Conservation (phyloP, 2,329 filamentous ascomycete species). For the Penicillium sp. region DNA sequence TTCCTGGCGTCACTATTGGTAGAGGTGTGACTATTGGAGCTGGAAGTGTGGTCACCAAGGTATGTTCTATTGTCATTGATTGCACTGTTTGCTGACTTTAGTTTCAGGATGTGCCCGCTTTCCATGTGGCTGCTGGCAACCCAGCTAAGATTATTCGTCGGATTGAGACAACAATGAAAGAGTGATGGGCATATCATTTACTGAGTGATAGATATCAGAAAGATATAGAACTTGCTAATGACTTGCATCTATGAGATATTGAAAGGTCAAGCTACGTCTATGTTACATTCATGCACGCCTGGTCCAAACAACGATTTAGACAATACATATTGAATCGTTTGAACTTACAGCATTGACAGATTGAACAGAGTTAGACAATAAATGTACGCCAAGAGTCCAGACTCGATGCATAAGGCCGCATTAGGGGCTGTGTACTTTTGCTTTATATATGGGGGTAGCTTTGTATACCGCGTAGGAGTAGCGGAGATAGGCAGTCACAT, state of each 20-base stretch:
- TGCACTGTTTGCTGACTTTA: neutral
- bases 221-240: neutral
- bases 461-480: neutral
- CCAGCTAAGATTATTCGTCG: conserved; percentile 40
- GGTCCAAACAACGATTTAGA: conserved; percentile 7
- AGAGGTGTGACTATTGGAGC: conserved; percentile 72
- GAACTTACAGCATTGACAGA: too few species aligned
- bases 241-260: neutral
- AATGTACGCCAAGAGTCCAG: neutral
- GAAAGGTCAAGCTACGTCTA: neutral
- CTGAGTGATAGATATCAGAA: neutral
- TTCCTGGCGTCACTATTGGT: conserved; percentile 77
- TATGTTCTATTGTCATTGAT: conserved; percentile 18
- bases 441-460: neutral
- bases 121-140: conserved; percentile 43
- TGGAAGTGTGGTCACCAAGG: conserved; percentile 78
- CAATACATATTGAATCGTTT: neutral
- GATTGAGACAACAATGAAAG: conserved; percentile 38
- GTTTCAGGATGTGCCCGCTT: conserved; percentile 39
- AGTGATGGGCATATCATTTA: conserved; percentile 2
- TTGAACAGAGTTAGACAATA: too few species aligned
- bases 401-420: neutral
- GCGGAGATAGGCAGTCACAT: neutral
- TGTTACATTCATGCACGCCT: conserved; percentile 14
- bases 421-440: conserved; percentile 1